Evolutionary conservation across 2,329 filamentous ascomycete genomes (phyloP).

Genomic region (Nothopassalora personata): DNA sequence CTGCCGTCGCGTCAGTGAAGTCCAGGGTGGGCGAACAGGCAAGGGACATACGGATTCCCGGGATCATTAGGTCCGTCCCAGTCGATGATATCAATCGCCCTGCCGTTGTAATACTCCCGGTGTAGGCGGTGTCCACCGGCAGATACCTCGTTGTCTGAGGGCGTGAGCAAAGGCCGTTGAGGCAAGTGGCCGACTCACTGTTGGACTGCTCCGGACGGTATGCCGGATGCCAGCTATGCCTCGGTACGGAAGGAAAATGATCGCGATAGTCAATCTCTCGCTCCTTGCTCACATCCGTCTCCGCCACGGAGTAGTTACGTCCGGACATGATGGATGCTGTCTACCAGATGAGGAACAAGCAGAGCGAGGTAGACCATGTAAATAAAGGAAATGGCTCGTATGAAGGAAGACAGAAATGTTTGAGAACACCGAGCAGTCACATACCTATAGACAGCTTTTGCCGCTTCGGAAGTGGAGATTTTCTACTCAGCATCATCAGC

Average conservation of each 20-base stretch:
- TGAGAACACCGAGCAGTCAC: neutral
- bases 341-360: too few species aligned
- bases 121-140: neutral
- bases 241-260: neutral
- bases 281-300: neutral
- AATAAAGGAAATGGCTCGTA: neutral
- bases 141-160: neutral
- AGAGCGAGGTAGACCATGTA: neutral
- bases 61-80: slow-evolving; percentile 22
- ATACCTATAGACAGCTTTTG: neutral
- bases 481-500: neutral
- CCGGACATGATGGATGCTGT: neutral
- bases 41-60: slow-evolving; percentile 8
- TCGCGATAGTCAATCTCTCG: neutral
- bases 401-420: neutral
- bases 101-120: neutral
- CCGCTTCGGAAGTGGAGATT: neutral
- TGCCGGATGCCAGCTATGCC: neutral
- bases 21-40: neutral
- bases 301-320: slow-evolving; percentile 2
- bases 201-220: neutral
- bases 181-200: neutral
- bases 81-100: slow-evolving; percentile 7
- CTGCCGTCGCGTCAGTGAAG: neutral
- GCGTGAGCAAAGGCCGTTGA: neutral